phyloP scores from a whole-genome alignment of 2,329 filamentous ascomycete species.

The Pyricularia grisea region DNA sequence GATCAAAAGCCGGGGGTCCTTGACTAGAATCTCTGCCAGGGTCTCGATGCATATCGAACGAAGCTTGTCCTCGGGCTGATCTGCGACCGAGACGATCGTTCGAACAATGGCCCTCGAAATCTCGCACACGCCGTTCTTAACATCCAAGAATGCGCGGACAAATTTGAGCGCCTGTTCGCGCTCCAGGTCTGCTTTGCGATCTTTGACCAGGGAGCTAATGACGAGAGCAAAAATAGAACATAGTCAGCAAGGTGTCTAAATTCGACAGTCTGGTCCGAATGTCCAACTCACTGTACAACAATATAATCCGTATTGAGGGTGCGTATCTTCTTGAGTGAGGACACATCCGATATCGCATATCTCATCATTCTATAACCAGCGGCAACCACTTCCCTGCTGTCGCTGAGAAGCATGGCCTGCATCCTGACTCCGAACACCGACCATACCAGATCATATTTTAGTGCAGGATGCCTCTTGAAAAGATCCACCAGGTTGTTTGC shows the following conservation, averaged over 20 bases:
- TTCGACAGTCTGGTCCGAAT: not conserved
- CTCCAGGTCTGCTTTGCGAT: conserved; percentile 93
- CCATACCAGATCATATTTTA: conserved; percentile 97
- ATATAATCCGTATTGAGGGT: conserved; percentile 84
- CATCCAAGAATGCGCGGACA: conserved; percentile 86
- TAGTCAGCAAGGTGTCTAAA: not conserved
- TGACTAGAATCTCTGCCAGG: conserved; percentile 80
- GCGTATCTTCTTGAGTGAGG: conserved; percentile 81
- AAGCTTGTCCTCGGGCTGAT: conserved; percentile 75
- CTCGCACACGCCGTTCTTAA: conserved; percentile 84
- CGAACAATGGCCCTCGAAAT: conserved; percentile 80
- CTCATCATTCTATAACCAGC: conserved; percentile 89
- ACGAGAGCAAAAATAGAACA: conserved; percentile 5
- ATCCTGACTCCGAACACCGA: conserved; percentile 87
- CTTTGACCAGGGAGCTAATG: conserved; percentile 73
- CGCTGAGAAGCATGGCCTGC: conserved; percentile 91
- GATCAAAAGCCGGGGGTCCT: conserved; percentile 72
- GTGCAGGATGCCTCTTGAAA: conserved; percentile 84
- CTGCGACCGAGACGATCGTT: conserved; percentile 83
- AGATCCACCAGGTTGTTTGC: conserved; percentile 91
- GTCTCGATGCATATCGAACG: conserved; percentile 90
- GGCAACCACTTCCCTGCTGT: conserved; percentile 90
- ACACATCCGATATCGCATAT: conserved; percentile 87
- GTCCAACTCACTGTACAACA: conserved; percentile 55
- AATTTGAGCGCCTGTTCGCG: conserved; percentile 96